phyloP scores from a whole-genome alignment of 2,329 filamentous ascomycete species.

The Sporothrix humicola region DNA sequence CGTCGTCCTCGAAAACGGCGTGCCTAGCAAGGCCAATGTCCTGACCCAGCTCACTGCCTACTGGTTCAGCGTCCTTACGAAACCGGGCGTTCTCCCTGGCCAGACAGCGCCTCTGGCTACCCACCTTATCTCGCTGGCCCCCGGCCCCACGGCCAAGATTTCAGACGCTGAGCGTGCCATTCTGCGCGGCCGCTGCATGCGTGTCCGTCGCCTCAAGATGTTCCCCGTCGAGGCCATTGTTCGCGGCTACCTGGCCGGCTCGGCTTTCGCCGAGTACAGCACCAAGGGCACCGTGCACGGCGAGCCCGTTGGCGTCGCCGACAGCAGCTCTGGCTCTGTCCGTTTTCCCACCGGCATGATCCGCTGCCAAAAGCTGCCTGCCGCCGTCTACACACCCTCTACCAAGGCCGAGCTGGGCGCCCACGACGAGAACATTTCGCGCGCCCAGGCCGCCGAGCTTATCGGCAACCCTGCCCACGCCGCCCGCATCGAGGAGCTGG shows the following conservation, averaged over 20 bases:
- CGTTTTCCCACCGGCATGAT: constrained; percentile 64
- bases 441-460: constrained; percentile 66
- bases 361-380: constrained; percentile 72
- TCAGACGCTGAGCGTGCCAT: constrained; percentile 54
- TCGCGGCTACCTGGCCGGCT: constrained; percentile 88
- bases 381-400: constrained; percentile 75
- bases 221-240: constrained; percentile 84
- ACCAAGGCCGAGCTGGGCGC: constrained; percentile 82
- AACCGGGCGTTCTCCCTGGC: constrained; percentile 49
- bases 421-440: constrained; percentile 85
- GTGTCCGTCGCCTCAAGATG: constrained; percentile 73
- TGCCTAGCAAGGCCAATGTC: constrained; percentile 60
- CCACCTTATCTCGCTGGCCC: constrained; percentile 57
- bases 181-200: constrained; percentile 73
- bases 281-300: constrained; percentile 79
- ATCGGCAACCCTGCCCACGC: constrained; percentile 69
- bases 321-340: not conserved
- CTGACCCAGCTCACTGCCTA: constrained; percentile 56
- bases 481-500: constrained; percentile 66
- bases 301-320: constrained; percentile 56
- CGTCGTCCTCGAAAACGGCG: constrained; percentile 78
- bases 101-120: constrained; percentile 48
- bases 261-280: constrained; percentile 79
- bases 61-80: constrained; percentile 60
- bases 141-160: constrained; percentile 46